Evolutionary conservation across 768 basidiomycete species (phyloP).

Genomic region (Kwoniella bestiolae): DNA sequence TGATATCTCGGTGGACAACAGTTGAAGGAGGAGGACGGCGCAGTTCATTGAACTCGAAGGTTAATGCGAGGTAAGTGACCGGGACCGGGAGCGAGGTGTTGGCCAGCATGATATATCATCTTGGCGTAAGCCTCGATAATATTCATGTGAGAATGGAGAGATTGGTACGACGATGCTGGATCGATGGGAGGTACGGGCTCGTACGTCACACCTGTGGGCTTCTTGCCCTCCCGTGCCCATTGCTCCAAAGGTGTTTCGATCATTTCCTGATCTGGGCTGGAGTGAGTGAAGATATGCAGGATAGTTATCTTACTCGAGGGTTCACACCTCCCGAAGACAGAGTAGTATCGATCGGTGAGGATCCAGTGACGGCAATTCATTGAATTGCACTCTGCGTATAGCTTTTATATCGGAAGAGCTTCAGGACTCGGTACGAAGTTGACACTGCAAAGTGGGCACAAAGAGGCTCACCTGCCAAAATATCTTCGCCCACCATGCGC

Average conservation of each 20-base stretch:
- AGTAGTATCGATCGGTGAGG: background rate
- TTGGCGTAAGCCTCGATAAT: background rate
- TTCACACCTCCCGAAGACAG: background rate
- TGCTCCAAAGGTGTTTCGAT: background rate
- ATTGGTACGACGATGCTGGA: background rate
- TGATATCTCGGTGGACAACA: too few species aligned
- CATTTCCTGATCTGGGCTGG: background rate
- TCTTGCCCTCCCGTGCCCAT: background rate
- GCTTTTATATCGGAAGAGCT: background rate
- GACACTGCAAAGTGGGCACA: background rate
- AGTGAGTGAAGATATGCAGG: constrained; percentile 1
- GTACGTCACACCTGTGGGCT: background rate
- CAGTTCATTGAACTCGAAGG: too few species aligned
- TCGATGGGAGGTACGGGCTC: background rate
- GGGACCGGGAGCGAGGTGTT: background rate
- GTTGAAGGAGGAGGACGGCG: too few species aligned
- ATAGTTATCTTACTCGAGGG: background rate
- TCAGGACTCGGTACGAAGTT: background rate
- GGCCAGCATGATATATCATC: background rate
- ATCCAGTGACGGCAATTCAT: background rate
- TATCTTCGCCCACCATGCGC: background rate
- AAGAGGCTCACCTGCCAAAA: background rate
- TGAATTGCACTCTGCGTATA: background rate
- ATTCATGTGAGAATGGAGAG: background rate
- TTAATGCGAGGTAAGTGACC: background rate